Base-by-base conservation (phyloP, 1,139 yeast species). In the Nadsonia starkeyi-henricii region DNA sequence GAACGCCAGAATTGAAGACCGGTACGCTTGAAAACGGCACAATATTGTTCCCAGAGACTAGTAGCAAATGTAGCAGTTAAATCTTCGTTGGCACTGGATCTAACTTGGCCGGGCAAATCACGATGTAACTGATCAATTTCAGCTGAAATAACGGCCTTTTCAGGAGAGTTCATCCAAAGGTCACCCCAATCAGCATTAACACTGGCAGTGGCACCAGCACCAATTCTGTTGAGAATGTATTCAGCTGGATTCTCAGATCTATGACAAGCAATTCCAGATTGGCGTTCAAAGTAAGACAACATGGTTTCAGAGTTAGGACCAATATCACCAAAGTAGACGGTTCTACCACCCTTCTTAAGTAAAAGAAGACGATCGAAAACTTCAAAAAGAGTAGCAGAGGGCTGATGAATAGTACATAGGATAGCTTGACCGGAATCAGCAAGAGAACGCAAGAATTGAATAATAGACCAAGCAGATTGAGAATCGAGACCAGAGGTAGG, bases 261-360 rank as follows among this genome's bases (percentile, higher is more conserved):
- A 42, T 67, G 71, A 64, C 78, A 75, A 49, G 67, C 62, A 23
- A 66, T 60, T 45, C 76, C 77, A 47, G 75, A 73, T 54, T 78
- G 67, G 55, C 70, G 69, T 60, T 77, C 83, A 55, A 79, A 79
- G 58, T 80, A 80, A 43, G 65, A 58, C 48, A 75, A 65, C 58
- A 79, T 63, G 2, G 76, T 68, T 13, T 58, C 47, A 50, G 82
- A 77, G 56, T 71, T 70, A 50, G 66, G 62, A 52, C 84, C 84
- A 58, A 78, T 76, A 54, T 78, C 81, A 52, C 84, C 84, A 59
- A 78, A 78, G 61, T 79, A 79, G 42, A 79, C 84, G 53, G 82
- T 78, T 61, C 72, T 67, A 53, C 84, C 85, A 55, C 80, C 79
- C 53, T 70, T 71, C 55, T 70, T 69, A 57, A 75, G 62, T 47